phyloP scores from a whole-genome alignment of 179 eudicot species.

The Patellifolia procumbens region DNA sequence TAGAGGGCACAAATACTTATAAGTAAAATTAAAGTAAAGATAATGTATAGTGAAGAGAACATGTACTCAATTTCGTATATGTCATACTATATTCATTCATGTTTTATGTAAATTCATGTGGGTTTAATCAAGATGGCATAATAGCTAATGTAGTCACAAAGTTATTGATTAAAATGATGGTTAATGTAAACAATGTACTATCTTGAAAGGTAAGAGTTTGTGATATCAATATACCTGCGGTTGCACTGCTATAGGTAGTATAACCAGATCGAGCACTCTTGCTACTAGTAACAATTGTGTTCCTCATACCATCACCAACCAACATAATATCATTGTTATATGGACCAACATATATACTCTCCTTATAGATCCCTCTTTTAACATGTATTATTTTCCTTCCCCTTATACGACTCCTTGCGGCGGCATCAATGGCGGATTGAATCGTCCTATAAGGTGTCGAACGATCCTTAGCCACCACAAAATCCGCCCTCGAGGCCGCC shows the following conservation, averaged over 20 bases:
- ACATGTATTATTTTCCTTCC: slow-evolving; percentile 56
- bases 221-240: slow-evolving; percentile 38
- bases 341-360: slow-evolving; percentile 54
- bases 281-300: slow-evolving; percentile 51
- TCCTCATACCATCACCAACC: slow-evolving; percentile 52
- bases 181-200: neutral
- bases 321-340: slow-evolving; percentile 49
- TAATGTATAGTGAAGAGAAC: too few species aligned
- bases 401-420: slow-evolving; percentile 42
- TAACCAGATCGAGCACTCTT: slow-evolving; percentile 59
- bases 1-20: too few species aligned
- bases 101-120: neutral
- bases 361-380: slow-evolving; percentile 54
- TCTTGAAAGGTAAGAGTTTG: neutral
- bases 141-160: too few species aligned
- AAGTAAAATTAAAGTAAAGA: too few species aligned
- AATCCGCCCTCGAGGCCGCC: slow-evolving; percentile 23
- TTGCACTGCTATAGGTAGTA: slow-evolving; percentile 70
- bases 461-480: slow-evolving; percentile 58
- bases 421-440: slow-evolving; percentile 61
- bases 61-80: too few species aligned
- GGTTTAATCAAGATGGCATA: too few species aligned
- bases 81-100: too few species aligned
- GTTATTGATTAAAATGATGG: neutral
- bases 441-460: slow-evolving; percentile 48